A percentile compares a stretch with the other conserved stretches of the same genome.
These are phyloP conservation scores for Tylopilus felleus DNA, from an alignment of 768 basidiomycete genomes.

Conservation along the genomic window DNA sequence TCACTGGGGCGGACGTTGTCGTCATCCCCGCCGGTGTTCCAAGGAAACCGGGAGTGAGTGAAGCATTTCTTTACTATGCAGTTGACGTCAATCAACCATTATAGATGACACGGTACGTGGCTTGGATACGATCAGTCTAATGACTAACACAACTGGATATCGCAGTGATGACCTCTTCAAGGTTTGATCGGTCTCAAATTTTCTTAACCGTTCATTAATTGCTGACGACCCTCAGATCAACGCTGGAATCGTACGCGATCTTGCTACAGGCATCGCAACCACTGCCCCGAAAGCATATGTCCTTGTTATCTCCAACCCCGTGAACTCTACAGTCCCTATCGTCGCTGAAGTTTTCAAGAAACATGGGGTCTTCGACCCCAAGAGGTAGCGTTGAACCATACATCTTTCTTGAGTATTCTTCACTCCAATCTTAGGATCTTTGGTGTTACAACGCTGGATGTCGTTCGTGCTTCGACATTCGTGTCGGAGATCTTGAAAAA, in stretches of 20 bases:
- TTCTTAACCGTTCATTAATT: background rate
- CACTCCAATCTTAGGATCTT: constrained; percentile 60
- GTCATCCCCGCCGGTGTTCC: constrained; percentile 97
- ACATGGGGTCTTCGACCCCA: constrained; percentile 86
- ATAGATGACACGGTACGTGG: constrained; percentile 51
- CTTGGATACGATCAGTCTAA: background rate
- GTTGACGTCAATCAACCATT: background rate
- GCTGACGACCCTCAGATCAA: constrained; percentile 66
- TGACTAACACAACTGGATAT: constrained; percentile 12
- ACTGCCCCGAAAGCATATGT: constrained; percentile 86
- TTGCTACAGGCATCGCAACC: constrained; percentile 86
- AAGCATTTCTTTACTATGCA: background rate
- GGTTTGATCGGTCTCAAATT: constrained; percentile 42
- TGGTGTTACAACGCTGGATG: constrained; percentile 97
- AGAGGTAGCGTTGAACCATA: constrained; percentile 51
- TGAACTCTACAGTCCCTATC: constrained; percentile 98
- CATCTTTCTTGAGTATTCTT: background rate
- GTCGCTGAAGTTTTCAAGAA: constrained; percentile 95
- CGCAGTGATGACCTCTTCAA: constrained; percentile 93
- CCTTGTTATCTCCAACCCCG: constrained; percentile 97
- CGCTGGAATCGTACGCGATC: constrained; percentile 91
- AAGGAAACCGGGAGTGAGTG: constrained; percentile 85
- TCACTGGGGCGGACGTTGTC: constrained; percentile 85
- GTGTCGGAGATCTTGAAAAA: constrained; percentile 76
- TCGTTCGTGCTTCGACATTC: constrained; percentile 97